Percentiles rank a stretch among this genome's conserved stretches.
Conservation (phyloP, 345 rosid species). For the Eucalyptus camaldulensis region DNA sequence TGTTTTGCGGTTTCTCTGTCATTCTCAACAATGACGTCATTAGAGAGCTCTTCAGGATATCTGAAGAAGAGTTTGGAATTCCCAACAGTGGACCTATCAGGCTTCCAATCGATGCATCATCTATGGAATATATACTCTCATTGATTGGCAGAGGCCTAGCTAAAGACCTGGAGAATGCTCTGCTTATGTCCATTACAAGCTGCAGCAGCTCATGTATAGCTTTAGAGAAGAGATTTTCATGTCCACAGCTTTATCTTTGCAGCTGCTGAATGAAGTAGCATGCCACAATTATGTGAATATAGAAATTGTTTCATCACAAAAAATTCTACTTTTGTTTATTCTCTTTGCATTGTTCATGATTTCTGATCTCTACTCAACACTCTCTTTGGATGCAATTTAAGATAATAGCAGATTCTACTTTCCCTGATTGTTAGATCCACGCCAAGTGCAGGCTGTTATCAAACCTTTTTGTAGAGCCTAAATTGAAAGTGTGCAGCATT, state of each 20-base stretch:
- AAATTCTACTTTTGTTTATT: neutral
- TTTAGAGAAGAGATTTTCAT: neutral
- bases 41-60: neutral
- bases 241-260: neutral
- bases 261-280: neutral
- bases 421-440: neutral
- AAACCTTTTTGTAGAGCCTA: neutral
- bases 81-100: conserved; percentile 12
- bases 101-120: conserved; percentile 10
- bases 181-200: neutral
- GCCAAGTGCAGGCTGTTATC: neutral
- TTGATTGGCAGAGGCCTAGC: neutral
- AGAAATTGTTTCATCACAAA: neutral
- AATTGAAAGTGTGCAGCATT: neutral
- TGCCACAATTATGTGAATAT: neutral
- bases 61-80: conserved; percentile 1
- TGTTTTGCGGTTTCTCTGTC: neutral
- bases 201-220: neutral
- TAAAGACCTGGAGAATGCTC: conserved; percentile 12
- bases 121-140: conserved; percentile 6
- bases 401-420: neutral
- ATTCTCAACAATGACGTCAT: neutral
- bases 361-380: neutral
- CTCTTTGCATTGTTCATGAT: neutral
- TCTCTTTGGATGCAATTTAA: neutral